Base-by-base conservation (phyloP, 139 green algal genomes). In the Chlorella ohadii region DNA sequence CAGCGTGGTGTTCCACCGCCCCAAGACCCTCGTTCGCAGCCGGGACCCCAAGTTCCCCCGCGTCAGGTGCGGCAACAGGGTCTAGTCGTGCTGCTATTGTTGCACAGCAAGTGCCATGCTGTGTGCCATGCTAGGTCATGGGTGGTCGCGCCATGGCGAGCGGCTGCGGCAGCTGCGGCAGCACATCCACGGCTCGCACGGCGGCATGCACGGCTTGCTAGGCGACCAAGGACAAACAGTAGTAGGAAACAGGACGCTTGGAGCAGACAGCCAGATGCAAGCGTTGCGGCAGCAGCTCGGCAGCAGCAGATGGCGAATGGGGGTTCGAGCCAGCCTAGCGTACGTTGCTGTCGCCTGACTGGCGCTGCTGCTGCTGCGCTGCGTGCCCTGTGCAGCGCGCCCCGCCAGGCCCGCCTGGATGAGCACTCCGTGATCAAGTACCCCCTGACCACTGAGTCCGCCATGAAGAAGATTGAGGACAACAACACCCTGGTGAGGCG, bases 381-480 rank as follows among this genome's bases (percentile, higher is more conserved):
- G 19, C 56, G 4, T 61, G 0, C 28, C 78, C 11, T 33, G 36
- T 91, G 84, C 93, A 97, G 95, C 85, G 92, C 91, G 55, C 91
- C 92, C 22, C 75, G 67, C 17, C 65, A 88, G 57, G 87, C 94
- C 82, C 95, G 94, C 88, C 88, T 99, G 70, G 95, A 98, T 85
- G 72, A 93, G 27, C 95, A 97, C 85, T 88, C 92, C 27, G 93
- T 99, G 65, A 91, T 99, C 79, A 98, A 99, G 93, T 98, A 89
- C 89, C 97, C 97, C 65, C 87, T 99, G 72, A 99, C 97, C 51
- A 99, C 97, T 44, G 97, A 99, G 93, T 98, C 94, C 36, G 97
- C 97, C 22, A 99, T 99, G 97, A 99, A 99, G 96, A 99, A 99
- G 94, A 99, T 99, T 88, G 97, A 99, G 91, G 97, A 99, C 92